Evolutionary conservation across 768 basidiomycete genomes (phyloP), one percentile per base, ranked within the genome.

Genomic region (Kwoniella bestiolae): DNA sequence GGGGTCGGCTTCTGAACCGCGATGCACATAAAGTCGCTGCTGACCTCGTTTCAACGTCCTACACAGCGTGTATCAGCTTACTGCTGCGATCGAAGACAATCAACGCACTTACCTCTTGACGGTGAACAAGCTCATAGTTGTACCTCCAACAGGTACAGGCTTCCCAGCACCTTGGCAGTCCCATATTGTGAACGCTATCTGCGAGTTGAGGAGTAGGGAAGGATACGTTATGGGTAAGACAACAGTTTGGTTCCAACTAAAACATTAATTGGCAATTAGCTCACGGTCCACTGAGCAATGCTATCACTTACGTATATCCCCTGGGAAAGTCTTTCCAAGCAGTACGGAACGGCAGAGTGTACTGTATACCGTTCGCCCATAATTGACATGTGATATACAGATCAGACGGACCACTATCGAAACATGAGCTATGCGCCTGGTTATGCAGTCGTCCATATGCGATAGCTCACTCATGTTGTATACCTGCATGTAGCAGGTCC

Each of bases 181-280:
- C 91, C 93, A 97, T 6, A 97, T 89, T 0, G 96, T 98, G 74
- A 98, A 90, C 0, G 91, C 90, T 56, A 99, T 85, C 73, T 96
- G 94, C 1, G 93, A 88, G 78, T 84, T 90, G 52, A 92, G 81
- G 0, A 93, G 92, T n/a, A 99, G 84, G 77, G 96, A 94, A 67
- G 93, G 92, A 71, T 95, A 96, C 29, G 89, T 88, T 75, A 96
- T 91, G 0, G 95, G 95, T 11, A 98, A 83, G 0, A 90, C 89
- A 44, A 99, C 88, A 87, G 90, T 91, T 83, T 98, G 93, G 77
- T 97, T 97, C 95, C 95, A 99, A 29, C 90, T 92, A 69, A 23
- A 32, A 28, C 23, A 25, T n/a, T 56, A 26, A 8, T 26, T 50
- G 16, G 34, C 32, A 28, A 62, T 35, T 45, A 1, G 21, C 9